These are phyloP conservation scores for Suillus variegatus DNA, from an alignment of 768 basidiomycete species.

Conservation along the genomic window DNA sequence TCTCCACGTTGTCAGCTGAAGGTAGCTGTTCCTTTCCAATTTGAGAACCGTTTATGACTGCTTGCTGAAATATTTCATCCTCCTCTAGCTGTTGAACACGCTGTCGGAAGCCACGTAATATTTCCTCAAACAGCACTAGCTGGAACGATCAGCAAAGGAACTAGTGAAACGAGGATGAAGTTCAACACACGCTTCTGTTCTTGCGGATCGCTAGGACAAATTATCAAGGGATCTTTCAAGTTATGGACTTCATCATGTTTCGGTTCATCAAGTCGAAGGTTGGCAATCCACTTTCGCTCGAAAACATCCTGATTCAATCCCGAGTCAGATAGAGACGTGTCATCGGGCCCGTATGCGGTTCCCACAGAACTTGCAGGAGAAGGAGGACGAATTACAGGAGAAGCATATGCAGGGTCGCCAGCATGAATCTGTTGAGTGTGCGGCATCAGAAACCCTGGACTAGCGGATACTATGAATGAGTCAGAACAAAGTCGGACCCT, in stretches of 20 bases:
- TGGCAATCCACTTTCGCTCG: constrained; percentile 34
- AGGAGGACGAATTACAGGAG: constrained; percentile 46
- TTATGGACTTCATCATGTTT: constrained; percentile 40
- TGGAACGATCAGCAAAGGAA: neutral
- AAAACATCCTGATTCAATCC: constrained; percentile 40
- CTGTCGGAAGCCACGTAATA: constrained; percentile 39
- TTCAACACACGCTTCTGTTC: constrained; percentile 43
- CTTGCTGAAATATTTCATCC: constrained; percentile 44
- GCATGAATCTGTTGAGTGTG: constrained; percentile 31
- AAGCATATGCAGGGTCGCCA: constrained; percentile 41
- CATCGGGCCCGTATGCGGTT: constrained; percentile 47
- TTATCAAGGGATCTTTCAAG: constrained; percentile 34
- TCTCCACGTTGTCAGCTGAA: constrained; percentile 38
- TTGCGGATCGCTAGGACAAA: constrained; percentile 27
- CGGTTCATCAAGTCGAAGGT: constrained; percentile 35
- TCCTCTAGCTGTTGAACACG: constrained; percentile 44
- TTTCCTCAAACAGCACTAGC: constrained; percentile 37
- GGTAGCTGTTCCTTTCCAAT: constrained; percentile 37
- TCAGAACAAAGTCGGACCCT: constrained; percentile 2
- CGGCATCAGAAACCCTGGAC: constrained; percentile 28
- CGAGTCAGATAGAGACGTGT: constrained; percentile 43
- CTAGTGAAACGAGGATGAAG: neutral
- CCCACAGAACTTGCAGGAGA: constrained; percentile 50
- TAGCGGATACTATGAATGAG: neutral
- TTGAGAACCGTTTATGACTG: constrained; percentile 36